A percentile compares a stretch with the other conserved stretches of the same genome.
These are phyloP conservation scores for Blakeslea trispora DNA, from an alignment of 371 early-diverging fungal genomes.

Conservation along the genomic window DNA sequence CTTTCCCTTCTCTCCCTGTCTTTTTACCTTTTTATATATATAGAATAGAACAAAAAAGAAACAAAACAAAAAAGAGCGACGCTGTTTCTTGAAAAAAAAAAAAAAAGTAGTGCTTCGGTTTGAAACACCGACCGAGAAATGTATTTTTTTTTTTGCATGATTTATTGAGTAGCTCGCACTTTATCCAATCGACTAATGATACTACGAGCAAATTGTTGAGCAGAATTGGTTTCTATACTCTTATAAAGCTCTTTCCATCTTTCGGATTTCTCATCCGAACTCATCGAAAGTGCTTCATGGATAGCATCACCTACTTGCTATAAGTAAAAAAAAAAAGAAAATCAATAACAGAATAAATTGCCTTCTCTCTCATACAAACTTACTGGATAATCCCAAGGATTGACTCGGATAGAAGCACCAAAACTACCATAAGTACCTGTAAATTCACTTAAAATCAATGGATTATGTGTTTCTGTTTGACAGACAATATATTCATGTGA, in stretches of 20 bases:
- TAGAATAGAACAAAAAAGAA: conserved; percentile 7
- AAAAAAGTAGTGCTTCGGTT: conserved; percentile 37
- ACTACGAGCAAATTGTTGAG: conserved; percentile 55
- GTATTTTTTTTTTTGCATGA: too few species aligned
- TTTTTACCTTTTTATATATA: too few species aligned
- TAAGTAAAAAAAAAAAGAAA: background rate
- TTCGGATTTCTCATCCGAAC: conserved; percentile 35
- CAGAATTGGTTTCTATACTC: conserved; percentile 74
- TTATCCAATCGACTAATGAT: conserved; percentile 9
- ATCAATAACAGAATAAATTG: background rate
- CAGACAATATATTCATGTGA: conserved; percentile 96
- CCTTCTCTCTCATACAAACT: background rate
- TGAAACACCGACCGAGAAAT: conserved; percentile 25
- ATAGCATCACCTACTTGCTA: conserved; percentile 85
- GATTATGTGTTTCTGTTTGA: conserved; percentile 81
- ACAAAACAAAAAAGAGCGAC: conserved; percentile 5
- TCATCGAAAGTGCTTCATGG: conserved; percentile 78
- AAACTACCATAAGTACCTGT: conserved; percentile 95
- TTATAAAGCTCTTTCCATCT: conserved; percentile 69
- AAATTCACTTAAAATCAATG: conserved; percentile 91
- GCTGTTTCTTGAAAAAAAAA: conserved; percentile 17
- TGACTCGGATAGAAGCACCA: conserved; percentile 83
- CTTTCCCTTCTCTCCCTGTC: too few species aligned
- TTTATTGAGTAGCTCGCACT: too few species aligned
- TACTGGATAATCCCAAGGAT: conserved; percentile 84